These are phyloP conservation scores for Grosmannia clavigera DNA, from an alignment of 2,329 filamentous ascomycete species.

Conservation along the genomic window DNA sequence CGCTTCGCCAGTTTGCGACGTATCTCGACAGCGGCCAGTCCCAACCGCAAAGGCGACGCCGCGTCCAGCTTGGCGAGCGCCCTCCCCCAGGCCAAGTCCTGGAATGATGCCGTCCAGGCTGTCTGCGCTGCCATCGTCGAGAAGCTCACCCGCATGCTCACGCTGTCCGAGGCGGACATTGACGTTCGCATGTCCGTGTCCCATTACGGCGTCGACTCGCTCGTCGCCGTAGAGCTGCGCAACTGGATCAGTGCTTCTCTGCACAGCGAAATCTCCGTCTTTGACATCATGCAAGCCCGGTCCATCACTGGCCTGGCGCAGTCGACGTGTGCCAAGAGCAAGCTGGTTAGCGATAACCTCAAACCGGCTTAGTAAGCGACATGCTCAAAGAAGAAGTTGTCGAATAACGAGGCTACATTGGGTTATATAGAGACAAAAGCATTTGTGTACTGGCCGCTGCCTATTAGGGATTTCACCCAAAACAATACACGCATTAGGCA, in stretches of 20 bases:
- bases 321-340: not conserved
- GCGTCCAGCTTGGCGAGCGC: not conserved
- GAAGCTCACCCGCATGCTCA: not conserved
- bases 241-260: not conserved
- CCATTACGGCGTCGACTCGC: slow-evolving; percentile 26
- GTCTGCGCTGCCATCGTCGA: not conserved
- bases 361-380: not conserved
- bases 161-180: not conserved
- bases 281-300: not conserved
- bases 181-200: slow-evolving; percentile 15
- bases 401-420: too few relatives aligned
- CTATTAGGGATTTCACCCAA: too few relatives aligned
- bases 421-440: too few relatives aligned
- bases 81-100: not conserved
- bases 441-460: too few relatives aligned
- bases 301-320: not conserved
- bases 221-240: slow-evolving; percentile 31
- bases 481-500: too few relatives aligned
- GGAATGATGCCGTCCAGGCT: not conserved
- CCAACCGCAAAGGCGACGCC: not conserved
- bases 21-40: not conserved
- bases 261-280: not conserved
- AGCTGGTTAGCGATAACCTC: not conserved
- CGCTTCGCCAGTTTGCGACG: not conserved
- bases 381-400: too few relatives aligned